These are phyloP conservation scores for Penicillium manginii DNA, from an alignment of 495 filamentous ascomycete genomes.

Conservation along the genomic window DNA sequence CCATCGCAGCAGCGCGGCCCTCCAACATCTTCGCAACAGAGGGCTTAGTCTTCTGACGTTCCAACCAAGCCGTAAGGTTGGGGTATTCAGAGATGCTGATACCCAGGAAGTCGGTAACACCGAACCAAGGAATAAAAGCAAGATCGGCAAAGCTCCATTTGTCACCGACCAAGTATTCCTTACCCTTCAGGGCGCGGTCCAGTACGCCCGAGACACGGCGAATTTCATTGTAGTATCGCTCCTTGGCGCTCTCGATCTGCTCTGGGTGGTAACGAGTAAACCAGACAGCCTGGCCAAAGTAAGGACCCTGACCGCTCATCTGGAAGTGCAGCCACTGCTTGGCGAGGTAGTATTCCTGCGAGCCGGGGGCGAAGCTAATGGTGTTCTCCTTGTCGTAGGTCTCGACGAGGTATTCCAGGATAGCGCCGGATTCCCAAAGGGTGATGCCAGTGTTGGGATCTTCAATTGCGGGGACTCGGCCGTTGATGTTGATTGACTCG, in stretches of 20 bases:
- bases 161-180: slow-evolving; percentile 62
- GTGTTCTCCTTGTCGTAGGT: slow-evolving; percentile 68
- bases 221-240: slow-evolving; percentile 64
- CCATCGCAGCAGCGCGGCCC: slow-evolving; percentile 32
- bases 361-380: slow-evolving; percentile 55
- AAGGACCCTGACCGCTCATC: slow-evolving; percentile 69
- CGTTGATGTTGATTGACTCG: slow-evolving; percentile 70
- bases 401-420: slow-evolving; percentile 71
- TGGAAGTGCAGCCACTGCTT: slow-evolving; percentile 74
- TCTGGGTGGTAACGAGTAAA: slow-evolving; percentile 60
- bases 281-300: slow-evolving; percentile 64
- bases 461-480: slow-evolving; percentile 63
- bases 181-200: slow-evolving; percentile 51
- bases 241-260: slow-evolving; percentile 58
- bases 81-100: slow-evolving; percentile 45
- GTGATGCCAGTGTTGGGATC: slow-evolving; percentile 69
- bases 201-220: slow-evolving; percentile 63
- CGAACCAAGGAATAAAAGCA: slow-evolving; percentile 60
- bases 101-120: slow-evolving; percentile 16
- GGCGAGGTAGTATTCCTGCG: slow-evolving; percentile 52
- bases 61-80: slow-evolving; percentile 46
- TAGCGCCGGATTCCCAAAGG: slow-evolving; percentile 76
- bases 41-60: slow-evolving; percentile 42
- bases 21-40: slow-evolving; percentile 44
- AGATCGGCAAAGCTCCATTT: slow-evolving; percentile 63